Conservation (phyloP, 2,329 filamentous ascomycete species). For the Rhynchosporium secalis region DNA sequence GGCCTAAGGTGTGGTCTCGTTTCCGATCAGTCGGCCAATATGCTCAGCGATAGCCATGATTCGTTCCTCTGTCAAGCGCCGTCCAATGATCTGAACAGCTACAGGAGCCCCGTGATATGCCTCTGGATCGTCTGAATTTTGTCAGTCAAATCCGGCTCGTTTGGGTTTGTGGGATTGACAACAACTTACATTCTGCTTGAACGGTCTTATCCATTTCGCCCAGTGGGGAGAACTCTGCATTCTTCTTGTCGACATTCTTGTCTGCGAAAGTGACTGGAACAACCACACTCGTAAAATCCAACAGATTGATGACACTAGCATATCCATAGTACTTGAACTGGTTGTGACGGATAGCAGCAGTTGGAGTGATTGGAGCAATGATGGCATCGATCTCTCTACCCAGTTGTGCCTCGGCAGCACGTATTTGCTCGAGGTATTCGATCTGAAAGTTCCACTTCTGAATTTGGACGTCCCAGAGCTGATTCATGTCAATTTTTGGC, state of each 20-base stretch:
- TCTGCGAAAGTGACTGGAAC: slow-evolving; percentile 47
- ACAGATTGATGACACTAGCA: slow-evolving; percentile 32
- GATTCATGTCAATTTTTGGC: slow-evolving; percentile 31
- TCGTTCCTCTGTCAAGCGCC: slow-evolving; percentile 35
- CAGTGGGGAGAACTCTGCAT: slow-evolving; percentile 27
- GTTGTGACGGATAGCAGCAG: slow-evolving; percentile 38
- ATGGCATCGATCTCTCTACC: slow-evolving; percentile 40
- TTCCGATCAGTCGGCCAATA: slow-evolving; percentile 40
- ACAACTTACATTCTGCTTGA: slow-evolving; percentile 35
- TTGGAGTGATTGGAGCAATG: slow-evolving; percentile 39
- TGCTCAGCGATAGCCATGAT: slow-evolving; percentile 42
- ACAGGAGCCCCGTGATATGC: slow-evolving; percentile 36
- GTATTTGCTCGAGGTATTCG: slow-evolving; percentile 40
- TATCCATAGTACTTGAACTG: slow-evolving; percentile 34
- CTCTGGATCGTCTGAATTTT: slow-evolving; percentile 31
- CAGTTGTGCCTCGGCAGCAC: slow-evolving; percentile 32
- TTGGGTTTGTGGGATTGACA: neutral
- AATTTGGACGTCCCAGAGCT: slow-evolving; percentile 31
- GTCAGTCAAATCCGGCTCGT: slow-evolving; percentile 26
- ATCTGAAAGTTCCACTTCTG: slow-evolving; percentile 37
- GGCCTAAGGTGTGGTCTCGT: slow-evolving; percentile 29
- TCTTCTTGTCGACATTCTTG: slow-evolving; percentile 41
- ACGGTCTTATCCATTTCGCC: slow-evolving; percentile 31
- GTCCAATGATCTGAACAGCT: slow-evolving; percentile 35
- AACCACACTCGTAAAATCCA: slow-evolving; percentile 43